Conservation (phyloP, 2,329 filamentous ascomycete genomes). For the Tolypocladium ophioglossoides region DNA sequence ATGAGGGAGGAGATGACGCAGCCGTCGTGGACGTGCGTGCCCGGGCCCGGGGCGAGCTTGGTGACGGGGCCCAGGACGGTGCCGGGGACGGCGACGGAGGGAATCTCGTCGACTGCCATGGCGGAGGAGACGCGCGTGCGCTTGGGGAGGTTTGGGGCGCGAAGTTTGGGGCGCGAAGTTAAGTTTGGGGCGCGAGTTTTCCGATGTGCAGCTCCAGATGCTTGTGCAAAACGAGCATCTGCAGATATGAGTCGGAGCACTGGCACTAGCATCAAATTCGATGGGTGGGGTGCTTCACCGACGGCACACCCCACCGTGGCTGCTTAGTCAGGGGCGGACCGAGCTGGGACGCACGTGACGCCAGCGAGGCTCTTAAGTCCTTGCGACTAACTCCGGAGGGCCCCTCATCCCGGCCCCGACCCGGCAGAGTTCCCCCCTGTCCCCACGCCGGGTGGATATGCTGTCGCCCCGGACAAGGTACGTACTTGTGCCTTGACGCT, state of each 20-base stretch:
- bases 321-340: not conserved
- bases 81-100: conserved; percentile 66
- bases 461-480: too few species aligned
- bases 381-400: not conserved
- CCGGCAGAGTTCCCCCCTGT: not conserved
- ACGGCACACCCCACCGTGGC: not conserved
- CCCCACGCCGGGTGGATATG: not conserved
- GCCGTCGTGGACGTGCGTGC: conserved; percentile 70
- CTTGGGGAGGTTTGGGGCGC: too few species aligned
- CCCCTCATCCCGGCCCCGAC: not conserved
- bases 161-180: too few species aligned
- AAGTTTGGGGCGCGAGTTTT: not conserved
- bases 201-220: not conserved
- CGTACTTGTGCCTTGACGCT: too few species aligned
- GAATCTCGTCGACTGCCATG: conserved; percentile 25
- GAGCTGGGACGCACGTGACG: not conserved
- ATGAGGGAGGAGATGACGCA: conserved; percentile 75
- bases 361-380: not conserved
- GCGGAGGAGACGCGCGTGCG: not conserved
- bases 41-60: conserved; percentile 63
- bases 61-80: conserved; percentile 61
- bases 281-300: not conserved
- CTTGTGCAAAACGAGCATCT: not conserved
- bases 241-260: too few species aligned
- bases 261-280: not conserved